Percentiles rank a stretch among this genome's conserved stretches.
Conservation (phyloP, 73 alveolate genomes). For the Tetrahymena elliotti region DNA sequence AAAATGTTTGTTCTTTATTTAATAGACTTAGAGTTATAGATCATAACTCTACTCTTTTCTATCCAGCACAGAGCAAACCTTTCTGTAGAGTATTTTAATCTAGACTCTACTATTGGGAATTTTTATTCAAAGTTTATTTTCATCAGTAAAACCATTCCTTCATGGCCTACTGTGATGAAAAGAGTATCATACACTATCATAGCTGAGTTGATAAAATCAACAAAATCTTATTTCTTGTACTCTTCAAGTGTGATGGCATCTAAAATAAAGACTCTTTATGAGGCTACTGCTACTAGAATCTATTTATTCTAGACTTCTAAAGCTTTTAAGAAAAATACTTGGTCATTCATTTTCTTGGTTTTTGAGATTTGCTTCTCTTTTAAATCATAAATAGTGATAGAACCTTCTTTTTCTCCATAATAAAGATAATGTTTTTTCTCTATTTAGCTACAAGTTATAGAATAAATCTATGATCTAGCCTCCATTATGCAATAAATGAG, state of each 20-base stretch:
- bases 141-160: not conserved
- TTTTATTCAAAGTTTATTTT: not conserved
- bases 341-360: not conserved
- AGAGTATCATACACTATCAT: not conserved
- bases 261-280: not conserved
- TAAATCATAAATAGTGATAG: not conserved
- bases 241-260: not conserved
- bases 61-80: not conserved
- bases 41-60: not conserved
- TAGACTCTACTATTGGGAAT: not conserved
- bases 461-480: not conserved
- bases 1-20: not conserved
- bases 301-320: not conserved
- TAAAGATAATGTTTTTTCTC: not conserved
- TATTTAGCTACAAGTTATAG: not conserved
- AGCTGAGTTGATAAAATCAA: not conserved
- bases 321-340: not conserved
- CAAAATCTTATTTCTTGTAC: not conserved
- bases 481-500: not conserved
- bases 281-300: not conserved
- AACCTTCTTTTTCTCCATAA: not conserved
- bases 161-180: not conserved
- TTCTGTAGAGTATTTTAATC: not conserved
- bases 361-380: not conserved
- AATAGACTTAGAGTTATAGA: not conserved